phyloP scores from a whole-genome alignment of 2,329 filamentous ascomycete species.

The Arthroderma uncinatum region DNA sequence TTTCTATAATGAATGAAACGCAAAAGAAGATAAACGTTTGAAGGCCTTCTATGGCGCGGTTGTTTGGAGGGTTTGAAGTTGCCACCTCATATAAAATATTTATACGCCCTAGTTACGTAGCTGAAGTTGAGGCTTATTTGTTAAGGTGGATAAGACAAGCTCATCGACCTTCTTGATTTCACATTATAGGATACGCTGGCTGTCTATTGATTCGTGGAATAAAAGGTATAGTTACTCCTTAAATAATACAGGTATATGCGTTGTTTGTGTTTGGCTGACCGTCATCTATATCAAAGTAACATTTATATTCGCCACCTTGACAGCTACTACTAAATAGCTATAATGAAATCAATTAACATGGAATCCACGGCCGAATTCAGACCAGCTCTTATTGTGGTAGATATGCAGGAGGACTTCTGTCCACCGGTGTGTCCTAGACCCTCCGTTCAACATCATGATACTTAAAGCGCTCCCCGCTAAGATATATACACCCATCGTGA shows the following conservation, averaged over 20 bases:
- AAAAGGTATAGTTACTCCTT: no score
- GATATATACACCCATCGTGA: neutral
- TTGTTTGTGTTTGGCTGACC: no score
- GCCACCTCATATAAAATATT: neutral
- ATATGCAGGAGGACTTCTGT: constrained; percentile 92
- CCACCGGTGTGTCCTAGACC: constrained; percentile 54
- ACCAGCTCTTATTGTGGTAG: constrained; percentile 62
- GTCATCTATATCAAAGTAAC: neutral
- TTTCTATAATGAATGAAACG: neutral
- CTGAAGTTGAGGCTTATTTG: no score
- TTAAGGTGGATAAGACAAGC: no score
- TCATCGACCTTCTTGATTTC: no score
- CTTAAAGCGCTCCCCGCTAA: neutral
- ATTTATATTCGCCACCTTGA: neutral
- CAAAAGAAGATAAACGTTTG: neutral
- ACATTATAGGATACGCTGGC: no score
- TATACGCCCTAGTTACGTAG: neutral
- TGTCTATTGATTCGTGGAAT: no score
- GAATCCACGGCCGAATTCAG: constrained; percentile 23
- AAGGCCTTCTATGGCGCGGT: no score
- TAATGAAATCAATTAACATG: neutral
- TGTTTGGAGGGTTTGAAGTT: neutral
- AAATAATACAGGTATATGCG: no score
- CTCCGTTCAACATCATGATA: neutral
- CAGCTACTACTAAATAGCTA: neutral